phyloP scores from a whole-genome alignment of 2,329 filamentous ascomycete genomes.

The Harringtonia aguacate region DNA sequence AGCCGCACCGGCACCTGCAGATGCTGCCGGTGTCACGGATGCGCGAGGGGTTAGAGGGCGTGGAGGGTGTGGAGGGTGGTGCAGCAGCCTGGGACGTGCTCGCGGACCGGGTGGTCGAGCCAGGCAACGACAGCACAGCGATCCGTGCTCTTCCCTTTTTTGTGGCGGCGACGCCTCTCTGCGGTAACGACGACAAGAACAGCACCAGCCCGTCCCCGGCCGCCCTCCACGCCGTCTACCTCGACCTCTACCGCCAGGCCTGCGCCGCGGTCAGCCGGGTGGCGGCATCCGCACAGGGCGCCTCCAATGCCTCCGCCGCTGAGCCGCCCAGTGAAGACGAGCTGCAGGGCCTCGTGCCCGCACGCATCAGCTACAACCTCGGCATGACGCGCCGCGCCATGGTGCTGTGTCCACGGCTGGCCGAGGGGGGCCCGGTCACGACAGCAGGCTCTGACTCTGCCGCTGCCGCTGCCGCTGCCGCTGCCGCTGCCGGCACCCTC shows the following conservation, averaged over 20 bases:
- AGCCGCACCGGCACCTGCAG: constrained; percentile 63
- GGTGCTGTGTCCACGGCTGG: constrained; percentile 41
- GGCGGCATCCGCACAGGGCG: too few relatives aligned
- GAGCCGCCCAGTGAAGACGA: neutral
- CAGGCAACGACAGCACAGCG: neutral
- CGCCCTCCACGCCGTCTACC: constrained; percentile 31
- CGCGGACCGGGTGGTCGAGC: constrained; percentile 21
- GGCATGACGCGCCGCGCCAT: constrained; percentile 44
- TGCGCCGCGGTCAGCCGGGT: constrained; percentile 24
- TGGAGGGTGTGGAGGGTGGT: neutral
- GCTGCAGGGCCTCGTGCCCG: constrained; percentile 25
- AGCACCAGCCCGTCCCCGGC: constrained; percentile 4
- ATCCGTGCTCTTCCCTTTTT: constrained; percentile 4
- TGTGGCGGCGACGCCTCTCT: constrained; percentile 5
- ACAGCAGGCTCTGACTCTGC: too few relatives aligned
- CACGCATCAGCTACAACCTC: constrained; percentile 53
- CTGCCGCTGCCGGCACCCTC: constrained; percentile 32
- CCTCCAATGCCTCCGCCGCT: too few relatives aligned
- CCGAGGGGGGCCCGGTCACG: constrained; percentile 35
- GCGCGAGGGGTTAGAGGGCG: constrained; percentile 36
- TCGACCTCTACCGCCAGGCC: constrained; percentile 35
- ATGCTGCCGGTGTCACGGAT: constrained; percentile 57
- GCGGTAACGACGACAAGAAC: neutral
- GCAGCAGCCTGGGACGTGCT: constrained; percentile 37
- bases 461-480: too few relatives aligned